Conservation (phyloP, 2,329 filamentous ascomycete genomes). For the Trichoderma sp. region DNA sequence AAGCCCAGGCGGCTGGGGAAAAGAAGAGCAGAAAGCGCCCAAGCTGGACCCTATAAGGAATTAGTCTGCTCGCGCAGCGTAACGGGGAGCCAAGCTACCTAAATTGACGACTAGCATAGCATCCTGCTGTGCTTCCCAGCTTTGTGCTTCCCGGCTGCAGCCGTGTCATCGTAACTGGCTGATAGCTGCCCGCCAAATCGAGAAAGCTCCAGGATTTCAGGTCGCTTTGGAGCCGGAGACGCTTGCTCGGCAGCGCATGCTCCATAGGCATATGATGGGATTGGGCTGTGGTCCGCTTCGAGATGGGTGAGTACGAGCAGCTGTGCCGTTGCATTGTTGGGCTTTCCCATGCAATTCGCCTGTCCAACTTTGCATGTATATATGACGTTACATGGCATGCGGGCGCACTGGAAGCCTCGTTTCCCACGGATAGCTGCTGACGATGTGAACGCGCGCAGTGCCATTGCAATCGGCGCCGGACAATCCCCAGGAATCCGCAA, state of each 20-base stretch:
- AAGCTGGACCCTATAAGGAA: slow-evolving; percentile 26
- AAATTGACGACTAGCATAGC: slow-evolving; percentile 9
- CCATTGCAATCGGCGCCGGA: slow-evolving; percentile 64
- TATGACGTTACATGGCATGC: background rate
- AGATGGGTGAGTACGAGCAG: slow-evolving; percentile 38
- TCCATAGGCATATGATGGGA: slow-evolving; percentile 32
- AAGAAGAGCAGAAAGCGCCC: slow-evolving; percentile 3
- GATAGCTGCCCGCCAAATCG: slow-evolving; percentile 3
- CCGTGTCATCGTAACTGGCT: slow-evolving; percentile 26
- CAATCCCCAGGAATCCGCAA: slow-evolving; percentile 55
- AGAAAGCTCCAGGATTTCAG: slow-evolving; percentile 7
- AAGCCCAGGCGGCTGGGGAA: slow-evolving; percentile 24
- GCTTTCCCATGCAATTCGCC: background rate
- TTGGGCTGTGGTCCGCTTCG: slow-evolving; percentile 34
- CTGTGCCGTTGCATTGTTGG: background rate
- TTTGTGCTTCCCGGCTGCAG: slow-evolving; percentile 25
- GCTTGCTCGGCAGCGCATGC: slow-evolving; percentile 31
- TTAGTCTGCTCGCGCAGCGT: slow-evolving; percentile 20
- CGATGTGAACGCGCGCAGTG: slow-evolving; percentile 45
- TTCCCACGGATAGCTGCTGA: slow-evolving; percentile 28
- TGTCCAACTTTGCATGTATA: background rate
- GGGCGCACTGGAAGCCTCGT: slow-evolving; percentile 7
- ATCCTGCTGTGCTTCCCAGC: slow-evolving; percentile 26
- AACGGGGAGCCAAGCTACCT: slow-evolving; percentile 17
- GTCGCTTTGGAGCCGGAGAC: background rate